Conservation (phyloP, 805 yeast genomes). For the Candida ovalis region DNA sequence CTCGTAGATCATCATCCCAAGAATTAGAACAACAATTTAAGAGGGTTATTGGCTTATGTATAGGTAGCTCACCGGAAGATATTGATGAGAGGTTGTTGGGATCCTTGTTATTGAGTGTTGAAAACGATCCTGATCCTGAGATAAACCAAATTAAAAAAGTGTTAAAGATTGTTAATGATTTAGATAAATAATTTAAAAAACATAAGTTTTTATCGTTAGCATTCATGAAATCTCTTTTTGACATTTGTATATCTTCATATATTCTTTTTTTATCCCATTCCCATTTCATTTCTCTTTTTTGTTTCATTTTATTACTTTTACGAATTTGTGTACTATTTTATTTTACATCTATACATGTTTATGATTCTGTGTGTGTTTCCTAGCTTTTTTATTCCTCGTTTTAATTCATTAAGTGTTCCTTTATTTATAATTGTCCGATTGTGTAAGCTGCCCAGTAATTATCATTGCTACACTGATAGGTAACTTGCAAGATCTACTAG, state of each 20-base stretch:
- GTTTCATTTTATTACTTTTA: neutral
- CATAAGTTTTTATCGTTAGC: neutral
- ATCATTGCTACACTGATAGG: too few species aligned
- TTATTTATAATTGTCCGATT: neutral
- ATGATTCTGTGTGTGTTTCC: neutral
- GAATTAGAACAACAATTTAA: slow-evolving; percentile 75
- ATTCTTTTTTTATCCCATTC: neutral
- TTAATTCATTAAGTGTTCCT: neutral
- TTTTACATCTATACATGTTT: neutral
- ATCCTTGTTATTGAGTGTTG: slow-evolving; percentile 86
- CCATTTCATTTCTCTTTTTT: neutral
- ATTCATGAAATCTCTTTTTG: neutral
- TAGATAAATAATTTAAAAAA: slow-evolving; percentile 15
- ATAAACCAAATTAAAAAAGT: slow-evolving; percentile 33
- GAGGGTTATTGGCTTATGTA: slow-evolving; percentile 83
- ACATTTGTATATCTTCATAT: neutral
- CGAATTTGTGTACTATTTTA: neutral
- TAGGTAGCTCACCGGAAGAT: slow-evolving; percentile 77
- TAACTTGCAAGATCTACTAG: too few species aligned
- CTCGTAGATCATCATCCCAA: slow-evolving; percentile 49
- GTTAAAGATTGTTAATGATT: slow-evolving; percentile 30
- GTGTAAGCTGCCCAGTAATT: too few species aligned
- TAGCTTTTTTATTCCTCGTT: neutral
- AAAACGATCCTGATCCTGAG: slow-evolving; percentile 65
- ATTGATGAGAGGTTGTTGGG: slow-evolving; percentile 63